A percentile compares a stretch with the other conserved stretches of the same genome.
Conservation (phyloP, 2,329 filamentous ascomycete genomes). For the Talaromyces verruculosus region DNA sequence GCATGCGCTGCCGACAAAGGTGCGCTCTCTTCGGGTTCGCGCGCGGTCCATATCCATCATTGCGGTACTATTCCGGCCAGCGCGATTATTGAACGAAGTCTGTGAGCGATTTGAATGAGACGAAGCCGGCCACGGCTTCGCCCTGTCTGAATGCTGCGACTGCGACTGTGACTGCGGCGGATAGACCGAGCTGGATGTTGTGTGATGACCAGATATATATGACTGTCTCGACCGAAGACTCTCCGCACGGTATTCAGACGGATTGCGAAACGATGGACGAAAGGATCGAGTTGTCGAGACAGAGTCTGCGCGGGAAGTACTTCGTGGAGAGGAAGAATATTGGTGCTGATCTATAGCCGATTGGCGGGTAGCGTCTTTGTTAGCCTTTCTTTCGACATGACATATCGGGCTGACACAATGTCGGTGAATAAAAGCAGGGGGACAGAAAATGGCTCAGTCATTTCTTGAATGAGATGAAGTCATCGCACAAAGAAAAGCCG, state of each 20-base stretch:
- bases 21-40: conserved; percentile 81
- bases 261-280: conserved; percentile 17
- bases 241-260: conserved; percentile 12
- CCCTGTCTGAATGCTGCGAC: conserved; percentile 20
- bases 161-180: conserved; percentile 26
- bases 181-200: conserved; percentile 20
- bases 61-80: conserved; percentile 56
- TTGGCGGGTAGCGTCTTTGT: conserved; percentile 14
- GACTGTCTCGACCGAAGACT: conserved; percentile 19
- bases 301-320: conserved; percentile 15
- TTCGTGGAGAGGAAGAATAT: conserved; percentile 11
- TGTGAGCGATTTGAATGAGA: conserved; percentile 35
- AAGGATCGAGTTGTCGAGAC: conserved; percentile 19
- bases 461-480: conserved; percentile 7
- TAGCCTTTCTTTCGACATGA: conserved; percentile 1
- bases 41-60: conserved; percentile 74
- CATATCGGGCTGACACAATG: not conserved
- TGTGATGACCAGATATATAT: conserved; percentile 15
- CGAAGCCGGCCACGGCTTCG: conserved; percentile 24
- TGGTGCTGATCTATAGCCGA: conserved; percentile 3
- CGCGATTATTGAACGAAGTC: conserved; percentile 39
- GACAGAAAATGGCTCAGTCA: not conserved
- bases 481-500: conserved; percentile 14
- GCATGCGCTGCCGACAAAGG: conserved; percentile 92
- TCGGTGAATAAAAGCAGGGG: conserved; percentile 8